Conservation (phyloP, 2,329 filamentous ascomycete genomes). For the Aspergillus pseudoviridinutans region DNA sequence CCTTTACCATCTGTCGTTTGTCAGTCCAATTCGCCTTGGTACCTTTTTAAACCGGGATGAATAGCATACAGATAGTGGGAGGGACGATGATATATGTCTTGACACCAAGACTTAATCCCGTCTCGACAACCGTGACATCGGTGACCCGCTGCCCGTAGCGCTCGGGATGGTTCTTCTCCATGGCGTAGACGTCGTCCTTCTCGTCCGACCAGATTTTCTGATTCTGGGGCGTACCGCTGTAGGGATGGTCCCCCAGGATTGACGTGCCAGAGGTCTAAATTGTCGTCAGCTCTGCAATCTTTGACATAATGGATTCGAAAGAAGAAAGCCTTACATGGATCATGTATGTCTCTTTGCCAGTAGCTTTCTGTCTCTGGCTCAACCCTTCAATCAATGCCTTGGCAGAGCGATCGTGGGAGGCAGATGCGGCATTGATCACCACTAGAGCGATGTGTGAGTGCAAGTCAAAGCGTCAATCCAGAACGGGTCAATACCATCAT, state of each 20-base stretch:
- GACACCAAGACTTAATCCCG: constrained; percentile 38
- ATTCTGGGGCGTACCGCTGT: constrained; percentile 30
- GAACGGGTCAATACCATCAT: constrained; percentile 6
- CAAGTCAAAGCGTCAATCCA: not conserved
- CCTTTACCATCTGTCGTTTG: constrained; percentile 27
- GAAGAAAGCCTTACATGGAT: constrained; percentile 32
- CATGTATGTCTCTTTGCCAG: constrained; percentile 34
- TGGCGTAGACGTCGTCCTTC: constrained; percentile 43
- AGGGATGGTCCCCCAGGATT: constrained; percentile 38
- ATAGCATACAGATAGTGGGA: constrained; percentile 39
- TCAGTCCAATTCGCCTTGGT: not conserved
- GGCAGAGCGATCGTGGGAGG: constrained; percentile 37
- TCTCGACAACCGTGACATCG: constrained; percentile 43
- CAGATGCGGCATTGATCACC: constrained; percentile 43
- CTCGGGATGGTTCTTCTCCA: constrained; percentile 33
- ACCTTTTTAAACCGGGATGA: not conserved
- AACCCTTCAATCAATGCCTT: constrained; percentile 44
- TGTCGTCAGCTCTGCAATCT: too few relatives aligned
- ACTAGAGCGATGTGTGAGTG: constrained; percentile 13
- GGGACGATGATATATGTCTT: constrained; percentile 46
- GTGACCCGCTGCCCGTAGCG: constrained; percentile 44
- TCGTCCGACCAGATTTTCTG: constrained; percentile 39
- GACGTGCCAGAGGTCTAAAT: constrained; percentile 8
- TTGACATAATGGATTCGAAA: not conserved
- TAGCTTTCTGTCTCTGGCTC: constrained; percentile 32